Conservation (phyloP, 305 asterid genomes). For the Petunia hybrid region DNA sequence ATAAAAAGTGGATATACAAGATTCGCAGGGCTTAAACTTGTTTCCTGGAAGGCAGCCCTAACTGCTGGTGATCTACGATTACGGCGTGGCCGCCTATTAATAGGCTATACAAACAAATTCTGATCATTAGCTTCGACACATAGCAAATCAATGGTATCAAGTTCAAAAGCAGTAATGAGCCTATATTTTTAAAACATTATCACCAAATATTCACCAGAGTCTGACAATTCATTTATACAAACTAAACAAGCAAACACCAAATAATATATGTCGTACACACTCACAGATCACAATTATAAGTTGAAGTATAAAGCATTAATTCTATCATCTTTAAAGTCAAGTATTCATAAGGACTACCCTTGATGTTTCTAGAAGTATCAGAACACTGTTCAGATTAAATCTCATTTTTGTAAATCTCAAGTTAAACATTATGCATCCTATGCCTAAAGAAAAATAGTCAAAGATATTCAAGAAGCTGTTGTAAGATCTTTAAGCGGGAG, state of each 20-base stretch:
- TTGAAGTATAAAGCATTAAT: constrained; percentile 1
- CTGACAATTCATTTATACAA: background rate
- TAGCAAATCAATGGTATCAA: background rate
- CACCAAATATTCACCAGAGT: background rate
- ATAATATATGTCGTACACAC: background rate
- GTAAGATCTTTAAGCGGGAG: background rate
- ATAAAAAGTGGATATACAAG: constrained; percentile 96
- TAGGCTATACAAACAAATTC: constrained; percentile 53
- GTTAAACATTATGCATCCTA: background rate
- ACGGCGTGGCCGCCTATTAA: constrained; percentile 82
- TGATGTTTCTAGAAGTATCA: constrained; percentile 1
- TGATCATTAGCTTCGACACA: background rate
- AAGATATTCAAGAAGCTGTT: background rate
- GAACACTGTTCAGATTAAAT: background rate
- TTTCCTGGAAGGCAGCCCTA: constrained; percentile 94
- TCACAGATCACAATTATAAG: background rate
- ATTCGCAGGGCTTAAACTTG: constrained; percentile 85
- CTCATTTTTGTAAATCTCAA: constrained; percentile 19
- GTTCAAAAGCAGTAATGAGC: background rate
- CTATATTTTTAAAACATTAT: background rate
- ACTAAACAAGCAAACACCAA: constrained; percentile 11
- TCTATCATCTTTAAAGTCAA: background rate
- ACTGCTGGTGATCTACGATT: constrained; percentile 77
- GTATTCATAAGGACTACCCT: background rate
- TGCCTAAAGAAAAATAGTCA: background rate